Base-by-base conservation (phyloP, 2,329 filamentous ascomycete genomes). In the Achaetomium macrosporum region DNA sequence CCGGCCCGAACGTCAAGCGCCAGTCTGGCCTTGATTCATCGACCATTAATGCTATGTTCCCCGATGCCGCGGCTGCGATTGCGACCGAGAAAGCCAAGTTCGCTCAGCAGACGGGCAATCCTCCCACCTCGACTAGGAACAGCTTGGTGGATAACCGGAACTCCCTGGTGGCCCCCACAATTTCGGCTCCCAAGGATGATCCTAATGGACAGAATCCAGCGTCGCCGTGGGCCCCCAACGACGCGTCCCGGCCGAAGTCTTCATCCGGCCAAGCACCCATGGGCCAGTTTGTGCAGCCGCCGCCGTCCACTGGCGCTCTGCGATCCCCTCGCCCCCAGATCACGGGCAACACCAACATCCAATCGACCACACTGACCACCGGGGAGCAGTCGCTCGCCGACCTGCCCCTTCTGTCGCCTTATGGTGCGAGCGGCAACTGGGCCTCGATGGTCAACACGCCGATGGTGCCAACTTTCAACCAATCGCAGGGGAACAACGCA, bases 21-120 rank as follows among this genome's bases (percentile, higher is more conserved):
- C 93, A 95, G 68, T 97, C 93, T 42, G 90, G 87, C n/a, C 83
- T 99, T 52, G 92, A 97, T 67, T 80, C 89, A 5, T 90, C 86
- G 31, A 95, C 90, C 20, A 96, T 99, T 71, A 96, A 96, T 71
- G 90, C 90, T 64, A 97, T 99, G 93, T 99, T 99, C 69, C 93
- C 93, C 7, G 93, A 99, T 74, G 93, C 93, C 42, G 93, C 93
- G 13, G 92, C 92, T 40, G 93, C 93, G n/a, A 97, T 99, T 69
- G 92, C 92, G 25, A 95, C 93, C 56, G 92, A 99, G 71, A 96
- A 96, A 75, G 92, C 91, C 54, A 95, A 96, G 69, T 97, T 95
- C 67, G 95, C 91, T 16, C 91, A 96, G 69, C 88, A 95, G 68
- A 96, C 91, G 4, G 93, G 92, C 55, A 90, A 91, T 59, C 85